A percentile compares a stretch with the other conserved stretches of the same genome.
Conservation (phyloP, 2,329 filamentous ascomycete genomes). For the Monosporascus sp. region DNA sequence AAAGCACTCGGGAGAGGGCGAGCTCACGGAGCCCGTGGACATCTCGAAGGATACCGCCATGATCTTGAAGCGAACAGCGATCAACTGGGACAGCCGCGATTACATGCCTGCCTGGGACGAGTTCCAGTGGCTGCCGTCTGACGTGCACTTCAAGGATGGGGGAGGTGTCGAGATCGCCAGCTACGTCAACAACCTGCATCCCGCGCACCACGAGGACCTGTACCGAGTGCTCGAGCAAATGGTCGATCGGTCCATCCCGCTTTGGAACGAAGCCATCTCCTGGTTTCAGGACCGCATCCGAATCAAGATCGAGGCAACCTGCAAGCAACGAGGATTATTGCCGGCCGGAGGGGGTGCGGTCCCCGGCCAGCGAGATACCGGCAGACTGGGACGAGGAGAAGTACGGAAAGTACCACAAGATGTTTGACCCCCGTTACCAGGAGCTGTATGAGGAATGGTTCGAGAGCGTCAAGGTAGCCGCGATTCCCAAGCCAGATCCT, state of each 20-base stretch:
- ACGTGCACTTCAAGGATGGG: conserved; percentile 36
- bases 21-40: conserved; percentile 10
- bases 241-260: conserved; percentile 35
- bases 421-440: conserved; percentile 5
- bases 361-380: conserved; percentile 4
- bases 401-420: conserved; percentile 8
- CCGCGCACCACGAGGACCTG: conserved; percentile 30
- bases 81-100: neutral
- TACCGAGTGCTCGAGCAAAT: conserved; percentile 38
- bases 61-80: neutral
- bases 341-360: conserved; percentile 13
- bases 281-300: conserved; percentile 7
- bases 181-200: conserved; percentile 52
- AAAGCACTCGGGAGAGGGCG: conserved; percentile 22
- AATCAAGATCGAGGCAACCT: conserved; percentile 1
- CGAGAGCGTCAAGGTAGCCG: conserved; percentile 4
- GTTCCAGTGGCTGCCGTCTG: conserved; percentile 46
- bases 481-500: conserved; percentile 14
- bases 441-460: conserved; percentile 12
- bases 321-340: conserved; percentile 7
- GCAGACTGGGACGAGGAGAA: conserved; percentile 5
- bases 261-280: conserved; percentile 35
- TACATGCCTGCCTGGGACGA: conserved; percentile 15
- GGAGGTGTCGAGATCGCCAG: conserved; percentile 36
- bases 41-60: neutral